Conservation (phyloP, 2,329 filamentous ascomycete species). For the Hawksworthiomyces lignivorus region DNA sequence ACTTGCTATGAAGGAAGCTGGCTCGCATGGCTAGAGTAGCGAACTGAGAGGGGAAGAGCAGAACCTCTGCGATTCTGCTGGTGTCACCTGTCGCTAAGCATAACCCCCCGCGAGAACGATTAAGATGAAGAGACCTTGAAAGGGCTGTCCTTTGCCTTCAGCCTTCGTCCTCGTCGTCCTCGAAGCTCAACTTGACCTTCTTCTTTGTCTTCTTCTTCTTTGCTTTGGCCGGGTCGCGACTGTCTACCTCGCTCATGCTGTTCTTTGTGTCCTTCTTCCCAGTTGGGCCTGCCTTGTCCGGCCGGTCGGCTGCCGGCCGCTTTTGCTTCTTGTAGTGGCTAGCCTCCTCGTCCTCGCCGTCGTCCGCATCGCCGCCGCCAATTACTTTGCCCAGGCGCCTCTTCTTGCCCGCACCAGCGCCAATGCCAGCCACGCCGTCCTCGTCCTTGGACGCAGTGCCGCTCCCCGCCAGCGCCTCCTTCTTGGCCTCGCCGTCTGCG, state of each 20-base stretch:
- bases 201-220: constrained; percentile 53
- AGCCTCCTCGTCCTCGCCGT: constrained; percentile 18
- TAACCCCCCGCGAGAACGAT: too few species aligned
- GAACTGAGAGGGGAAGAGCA: too few species aligned
- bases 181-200: constrained; percentile 63
- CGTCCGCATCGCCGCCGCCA: constrained; percentile 28
- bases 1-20: too few species aligned
- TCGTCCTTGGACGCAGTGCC: constrained; percentile 6
- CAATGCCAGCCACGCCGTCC: constrained; percentile 29
- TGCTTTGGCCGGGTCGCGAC: constrained; percentile 13
- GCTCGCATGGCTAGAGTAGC: too few species aligned
- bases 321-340: background rate
- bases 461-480: background rate
- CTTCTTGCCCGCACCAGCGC: constrained; percentile 40
- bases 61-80: too few species aligned
- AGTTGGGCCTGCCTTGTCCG: too few species aligned
- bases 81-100: too few species aligned
- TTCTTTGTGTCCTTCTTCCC: constrained; percentile 19
- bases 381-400: constrained; percentile 47
- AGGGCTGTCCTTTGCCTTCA: constrained; percentile 3
- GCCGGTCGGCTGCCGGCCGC: background rate
- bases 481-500: too few species aligned
- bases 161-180: constrained; percentile 46
- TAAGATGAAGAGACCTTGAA: too few species aligned
- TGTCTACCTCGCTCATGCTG: constrained; percentile 7